Conservation (phyloP, 805 yeast genomes). For the Candida berthetii region DNA sequence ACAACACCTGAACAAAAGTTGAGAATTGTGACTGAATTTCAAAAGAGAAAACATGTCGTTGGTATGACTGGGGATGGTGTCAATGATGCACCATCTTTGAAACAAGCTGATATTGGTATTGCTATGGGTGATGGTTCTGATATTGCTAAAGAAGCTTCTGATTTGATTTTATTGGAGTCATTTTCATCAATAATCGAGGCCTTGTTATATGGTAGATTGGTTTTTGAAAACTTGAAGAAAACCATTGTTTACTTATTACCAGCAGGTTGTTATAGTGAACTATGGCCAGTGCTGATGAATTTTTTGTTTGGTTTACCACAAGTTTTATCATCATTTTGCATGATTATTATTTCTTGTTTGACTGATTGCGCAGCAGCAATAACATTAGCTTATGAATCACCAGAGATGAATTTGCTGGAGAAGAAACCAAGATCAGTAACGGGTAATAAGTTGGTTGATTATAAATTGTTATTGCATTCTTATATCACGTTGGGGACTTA, state of each 20-base stretch:
- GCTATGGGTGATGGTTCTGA: conserved; percentile 43
- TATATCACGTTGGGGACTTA: conserved; percentile 36
- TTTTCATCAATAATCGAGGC: conserved; percentile 29
- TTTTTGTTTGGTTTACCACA: conserved; percentile 43
- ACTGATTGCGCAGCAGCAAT: conserved; percentile 43
- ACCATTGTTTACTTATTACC: conserved; percentile 42
- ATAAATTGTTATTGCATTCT: conserved; percentile 32
- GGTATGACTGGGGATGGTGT: conserved; percentile 96
- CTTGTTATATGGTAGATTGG: conserved; percentile 35
- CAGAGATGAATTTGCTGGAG: conserved; percentile 33
- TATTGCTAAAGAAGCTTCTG: conserved; percentile 20
- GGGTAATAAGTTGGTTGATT: conserved; percentile 34
- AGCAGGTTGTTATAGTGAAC: conserved; percentile 45
- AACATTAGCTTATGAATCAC: conserved; percentile 35
- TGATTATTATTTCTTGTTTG: conserved; percentile 42
- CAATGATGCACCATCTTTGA: conserved; percentile 82
- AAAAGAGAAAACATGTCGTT: conserved; percentile 66
- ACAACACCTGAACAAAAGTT: conserved; percentile 45
- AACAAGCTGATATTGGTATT: conserved; percentile 79
- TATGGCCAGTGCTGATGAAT: conserved; percentile 43
- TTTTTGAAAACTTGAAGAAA: conserved; percentile 40
- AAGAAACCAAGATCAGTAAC: conserved; percentile 36
- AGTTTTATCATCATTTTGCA: conserved; percentile 38
- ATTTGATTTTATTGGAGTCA: conserved; percentile 15
- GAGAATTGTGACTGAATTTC: conserved; percentile 39